Percentiles rank a stretch among this genome's conserved stretches.
Evolutionary conservation across 306 rosid species (phyloP).

Genomic region (Hippophae rhamnoides): DNA sequence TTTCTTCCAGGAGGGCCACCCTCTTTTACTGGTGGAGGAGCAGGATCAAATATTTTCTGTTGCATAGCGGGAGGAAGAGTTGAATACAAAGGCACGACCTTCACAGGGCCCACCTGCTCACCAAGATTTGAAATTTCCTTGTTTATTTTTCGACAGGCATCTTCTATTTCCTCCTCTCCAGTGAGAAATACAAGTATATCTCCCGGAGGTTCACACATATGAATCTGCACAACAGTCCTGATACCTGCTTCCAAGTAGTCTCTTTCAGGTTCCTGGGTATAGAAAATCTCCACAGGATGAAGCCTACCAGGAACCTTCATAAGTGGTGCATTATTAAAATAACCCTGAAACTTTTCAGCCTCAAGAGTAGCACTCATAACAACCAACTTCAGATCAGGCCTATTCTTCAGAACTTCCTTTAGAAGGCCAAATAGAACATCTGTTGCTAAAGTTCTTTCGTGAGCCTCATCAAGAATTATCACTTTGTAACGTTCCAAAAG

Average conservation of each 20-base stretch:
- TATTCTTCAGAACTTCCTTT: slow-evolving; percentile 54
- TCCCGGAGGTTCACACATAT: slow-evolving; percentile 47
- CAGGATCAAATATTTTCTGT: slow-evolving; percentile 60
- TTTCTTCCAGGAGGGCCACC: slow-evolving; percentile 57
- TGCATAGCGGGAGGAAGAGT: slow-evolving; percentile 72
- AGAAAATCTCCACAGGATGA: slow-evolving; percentile 62
- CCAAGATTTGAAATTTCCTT: slow-evolving; percentile 52
- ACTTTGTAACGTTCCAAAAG: slow-evolving; percentile 58
- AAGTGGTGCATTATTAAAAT: slow-evolving; percentile 58
- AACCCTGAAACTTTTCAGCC: slow-evolving; percentile 66
- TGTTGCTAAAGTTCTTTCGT: slow-evolving; percentile 63
- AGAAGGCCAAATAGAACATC: slow-evolving; percentile 66
- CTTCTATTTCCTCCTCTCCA: slow-evolving; percentile 75
- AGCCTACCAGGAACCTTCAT: slow-evolving; percentile 78
- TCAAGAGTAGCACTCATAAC: slow-evolving; percentile 79
- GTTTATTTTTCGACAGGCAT: slow-evolving; percentile 51
- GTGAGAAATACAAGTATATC: slow-evolving; percentile 69
- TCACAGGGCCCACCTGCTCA: slow-evolving; percentile 60
- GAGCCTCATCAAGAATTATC: slow-evolving; percentile 67
- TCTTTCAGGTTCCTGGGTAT: slow-evolving; percentile 60
- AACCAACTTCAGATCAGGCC: slow-evolving; percentile 62
- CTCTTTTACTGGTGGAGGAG: slow-evolving; percentile 50
- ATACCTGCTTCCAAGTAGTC: slow-evolving; percentile 61
- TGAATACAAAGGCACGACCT: slow-evolving; percentile 57
- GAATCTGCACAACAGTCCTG: slow-evolving; percentile 63